These are phyloP conservation scores for Salix suchowensis DNA, from an alignment of 345 rosid genomes.

Conservation along the genomic window DNA sequence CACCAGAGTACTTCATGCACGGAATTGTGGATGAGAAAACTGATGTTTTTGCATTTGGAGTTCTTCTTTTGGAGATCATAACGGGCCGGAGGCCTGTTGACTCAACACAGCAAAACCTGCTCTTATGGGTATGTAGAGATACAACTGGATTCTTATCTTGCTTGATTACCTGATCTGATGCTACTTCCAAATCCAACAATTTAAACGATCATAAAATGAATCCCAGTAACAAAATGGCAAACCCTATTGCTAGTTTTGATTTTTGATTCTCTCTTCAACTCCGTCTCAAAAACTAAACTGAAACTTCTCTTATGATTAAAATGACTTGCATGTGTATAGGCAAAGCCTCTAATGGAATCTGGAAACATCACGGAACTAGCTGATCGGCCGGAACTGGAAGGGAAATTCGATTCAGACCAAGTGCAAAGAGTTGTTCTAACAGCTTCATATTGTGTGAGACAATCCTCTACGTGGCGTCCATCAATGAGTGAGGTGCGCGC, in stretches of 20 bases:
- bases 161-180: background rate
- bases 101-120: slow-evolving; percentile 68
- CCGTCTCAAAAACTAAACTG: background rate
- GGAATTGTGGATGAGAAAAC: slow-evolving; percentile 93
- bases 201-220: background rate
- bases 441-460: slow-evolving; percentile 80
- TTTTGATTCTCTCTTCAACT: background rate
- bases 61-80: slow-evolving; percentile 78
- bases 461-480: slow-evolving; percentile 71
- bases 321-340: slow-evolving; percentile 31
- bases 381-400: slow-evolving; percentile 53
- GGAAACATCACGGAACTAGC: slow-evolving; percentile 53
- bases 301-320: too few species aligned
- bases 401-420: slow-evolving; percentile 56
- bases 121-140: slow-evolving; percentile 58
- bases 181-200: background rate
- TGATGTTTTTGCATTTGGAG: slow-evolving; percentile 83
- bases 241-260: background rate
- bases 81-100: slow-evolving; percentile 77
- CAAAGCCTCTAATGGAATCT: slow-evolving; percentile 78
- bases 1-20: slow-evolving; percentile 93
- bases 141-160: background rate
- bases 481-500: slow-evolving; percentile 61
- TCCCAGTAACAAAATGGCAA: background rate
- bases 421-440: slow-evolving; percentile 57